Evolutionary conservation across 2,329 filamentous ascomycete species (phyloP).

Genomic region (Monilinia vaccinii-corymbosi): DNA sequence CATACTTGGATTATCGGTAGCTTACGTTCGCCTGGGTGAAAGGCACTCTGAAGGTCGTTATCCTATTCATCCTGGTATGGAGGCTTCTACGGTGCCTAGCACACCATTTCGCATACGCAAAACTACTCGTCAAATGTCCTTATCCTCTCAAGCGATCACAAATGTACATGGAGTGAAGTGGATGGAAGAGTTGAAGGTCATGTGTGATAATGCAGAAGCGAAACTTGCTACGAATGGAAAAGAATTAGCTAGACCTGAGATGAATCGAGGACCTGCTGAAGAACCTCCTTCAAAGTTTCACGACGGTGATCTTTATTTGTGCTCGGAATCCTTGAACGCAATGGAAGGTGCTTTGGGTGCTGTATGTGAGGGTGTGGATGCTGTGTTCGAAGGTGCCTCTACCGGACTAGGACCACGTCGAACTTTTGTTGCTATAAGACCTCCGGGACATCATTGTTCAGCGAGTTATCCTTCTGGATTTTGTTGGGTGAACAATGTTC

Average conservation of each 20-base stretch:
- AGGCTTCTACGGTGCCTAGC: slow-evolving; percentile 41
- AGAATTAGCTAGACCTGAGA: slow-evolving; percentile 64
- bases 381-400: slow-evolving; percentile 55
- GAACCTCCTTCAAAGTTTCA: slow-evolving; percentile 52
- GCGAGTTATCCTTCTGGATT: slow-evolving; percentile 85
- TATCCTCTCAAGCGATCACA: slow-evolving; percentile 70
- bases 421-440: slow-evolving; percentile 86
- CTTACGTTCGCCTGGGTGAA: slow-evolving; percentile 83
- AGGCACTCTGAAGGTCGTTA: slow-evolving; percentile 63
- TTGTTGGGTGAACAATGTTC: slow-evolving; percentile 98
- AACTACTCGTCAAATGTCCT: slow-evolving; percentile 59
- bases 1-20: slow-evolving; percentile 71
- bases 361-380: slow-evolving; percentile 86
- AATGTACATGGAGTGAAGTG: slow-evolving; percentile 85
- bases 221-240: slow-evolving; percentile 70
- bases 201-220: slow-evolving; percentile 74
- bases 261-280: slow-evolving; percentile 41
- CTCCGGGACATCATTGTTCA: slow-evolving; percentile 93
- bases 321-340: slow-evolving; percentile 73
- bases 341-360: slow-evolving; percentile 88
- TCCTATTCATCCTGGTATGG: slow-evolving; percentile 55
- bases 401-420: slow-evolving; percentile 50
- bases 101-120: slow-evolving; percentile 81
- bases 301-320: slow-evolving; percentile 85
- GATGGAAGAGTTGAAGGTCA: slow-evolving; percentile 83